Conservation (phyloP, 2,329 filamentous ascomycete species). For the Camillea tinctor region DNA sequence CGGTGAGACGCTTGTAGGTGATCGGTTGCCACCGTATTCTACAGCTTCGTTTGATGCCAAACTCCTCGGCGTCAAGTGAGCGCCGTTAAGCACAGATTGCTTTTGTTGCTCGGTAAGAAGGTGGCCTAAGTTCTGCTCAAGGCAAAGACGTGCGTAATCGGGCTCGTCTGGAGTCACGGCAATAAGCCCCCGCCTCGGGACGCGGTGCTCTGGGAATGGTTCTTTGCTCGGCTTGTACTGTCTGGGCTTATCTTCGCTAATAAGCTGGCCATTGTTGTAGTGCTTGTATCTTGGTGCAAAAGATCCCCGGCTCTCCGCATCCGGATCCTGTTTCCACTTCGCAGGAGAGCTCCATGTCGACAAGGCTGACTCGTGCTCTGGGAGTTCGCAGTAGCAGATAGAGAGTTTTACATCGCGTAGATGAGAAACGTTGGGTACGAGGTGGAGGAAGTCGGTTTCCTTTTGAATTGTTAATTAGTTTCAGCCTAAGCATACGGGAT, state of each 20-base stretch:
- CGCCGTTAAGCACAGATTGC: constrained; percentile 45
- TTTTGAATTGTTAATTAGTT: constrained; percentile 30
- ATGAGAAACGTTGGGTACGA: constrained; percentile 57
- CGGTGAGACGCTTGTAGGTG: constrained; percentile 24
- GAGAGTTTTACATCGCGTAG: constrained; percentile 54
- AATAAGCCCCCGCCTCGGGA: constrained; percentile 54
- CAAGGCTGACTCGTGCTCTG: constrained; percentile 48
- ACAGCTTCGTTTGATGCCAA: constrained; percentile 32
- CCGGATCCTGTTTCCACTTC: constrained; percentile 62
- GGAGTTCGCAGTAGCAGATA: constrained; percentile 59
- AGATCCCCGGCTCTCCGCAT: constrained; percentile 47
- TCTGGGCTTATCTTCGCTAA: constrained; percentile 51
- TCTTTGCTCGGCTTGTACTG: constrained; percentile 48
- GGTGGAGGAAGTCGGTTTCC: constrained; percentile 62
- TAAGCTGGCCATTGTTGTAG: constrained; percentile 55
- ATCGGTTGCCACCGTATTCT: constrained; percentile 24
- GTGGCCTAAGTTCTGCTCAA: constrained; percentile 57
- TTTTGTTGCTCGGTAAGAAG: constrained; percentile 48
- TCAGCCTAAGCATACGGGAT: too few species aligned
- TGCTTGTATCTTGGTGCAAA: constrained; percentile 59
- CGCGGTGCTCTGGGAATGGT: constrained; percentile 54
- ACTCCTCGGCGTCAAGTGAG: constrained; percentile 47
- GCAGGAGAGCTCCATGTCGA: constrained; percentile 41
- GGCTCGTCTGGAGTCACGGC: constrained; percentile 56
- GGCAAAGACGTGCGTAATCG: constrained; percentile 54